Percentiles rank a stretch among this genome's conserved stretches.
These are phyloP conservation scores for Phascolomyces articulosus DNA, from an alignment of 371 early-diverging fungal species.

Conservation along the genomic window DNA sequence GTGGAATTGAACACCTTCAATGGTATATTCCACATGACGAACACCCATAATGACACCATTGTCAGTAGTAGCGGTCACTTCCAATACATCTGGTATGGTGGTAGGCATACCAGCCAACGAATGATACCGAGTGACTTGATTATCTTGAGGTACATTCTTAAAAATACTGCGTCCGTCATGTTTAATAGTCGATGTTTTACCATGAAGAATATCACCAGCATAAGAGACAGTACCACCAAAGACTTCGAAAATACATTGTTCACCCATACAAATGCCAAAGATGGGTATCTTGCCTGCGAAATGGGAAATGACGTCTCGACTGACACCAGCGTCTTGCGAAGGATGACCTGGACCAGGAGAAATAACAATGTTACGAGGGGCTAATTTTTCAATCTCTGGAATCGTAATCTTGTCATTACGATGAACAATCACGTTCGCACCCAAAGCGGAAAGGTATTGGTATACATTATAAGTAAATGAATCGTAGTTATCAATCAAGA, in stretches of 20 bases:
- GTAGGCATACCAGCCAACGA: constrained; percentile 87
- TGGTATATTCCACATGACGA: constrained; percentile 83
- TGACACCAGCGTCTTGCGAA: constrained; percentile 87
- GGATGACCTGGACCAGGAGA: constrained; percentile 98
- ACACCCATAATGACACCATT: constrained; percentile 93
- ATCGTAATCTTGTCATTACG: constrained; percentile 94
- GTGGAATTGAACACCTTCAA: constrained; percentile 98
- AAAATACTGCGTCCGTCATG: constrained; percentile 93
- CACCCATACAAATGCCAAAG: constrained; percentile 96
- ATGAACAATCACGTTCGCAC: constrained; percentile 89
- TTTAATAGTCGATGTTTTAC: constrained; percentile 85
- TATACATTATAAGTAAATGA: constrained; percentile 98
- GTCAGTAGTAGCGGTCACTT: constrained; percentile 85
- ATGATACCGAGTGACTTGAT: constrained; percentile 93
- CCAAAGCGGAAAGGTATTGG: constrained; percentile 88
- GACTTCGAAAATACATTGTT: constrained; percentile 94
- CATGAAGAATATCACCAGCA: constrained; percentile 95
- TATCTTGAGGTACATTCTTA: constrained; percentile 79
- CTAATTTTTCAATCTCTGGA: constrained; percentile 73
- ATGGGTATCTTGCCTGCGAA: constrained; percentile 95
- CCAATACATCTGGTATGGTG: constrained; percentile 83
- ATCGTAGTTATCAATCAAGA: constrained; percentile 98
- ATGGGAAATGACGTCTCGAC: constrained; percentile 77
- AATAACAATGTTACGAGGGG: constrained; percentile 92
- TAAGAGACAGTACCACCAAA: constrained; percentile 91